A percentile compares a stretch with the other conserved stretches of the same genome.
phyloP scores from a whole-genome alignment of 1,284 basidiomycete genomes.

The Ceratobasidium sp. region DNA sequence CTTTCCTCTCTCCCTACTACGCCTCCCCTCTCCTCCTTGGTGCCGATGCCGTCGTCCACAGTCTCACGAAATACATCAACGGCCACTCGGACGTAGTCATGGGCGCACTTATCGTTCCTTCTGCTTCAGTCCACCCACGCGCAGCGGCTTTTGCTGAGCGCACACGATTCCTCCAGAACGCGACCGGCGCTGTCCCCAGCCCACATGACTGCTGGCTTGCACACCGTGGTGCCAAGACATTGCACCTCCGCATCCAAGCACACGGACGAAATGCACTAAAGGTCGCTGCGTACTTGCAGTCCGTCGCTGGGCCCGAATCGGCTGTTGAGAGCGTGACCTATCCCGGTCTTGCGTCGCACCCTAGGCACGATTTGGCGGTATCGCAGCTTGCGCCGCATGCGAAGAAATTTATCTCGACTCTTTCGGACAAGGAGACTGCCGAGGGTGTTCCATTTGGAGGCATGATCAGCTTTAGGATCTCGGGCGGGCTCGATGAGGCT shows the following conservation, averaged over 20 bases:
- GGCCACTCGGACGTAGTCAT: conserved; percentile 94
- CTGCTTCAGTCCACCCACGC: conserved; percentile 57
- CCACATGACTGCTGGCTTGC: conserved; percentile 93
- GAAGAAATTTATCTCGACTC: conserved; percentile 52
- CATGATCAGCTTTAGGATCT: conserved; percentile 65
- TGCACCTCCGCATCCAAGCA: conserved; percentile 85
- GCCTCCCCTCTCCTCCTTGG: conserved; percentile 87
- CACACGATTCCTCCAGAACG: conserved; percentile 92
- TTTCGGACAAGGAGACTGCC: conserved; percentile 36
- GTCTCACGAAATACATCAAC: conserved; percentile 90
- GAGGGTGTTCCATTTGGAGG: conserved; percentile 52
- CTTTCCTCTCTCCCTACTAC: conserved; percentile 93
- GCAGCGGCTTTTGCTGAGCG: conserved; percentile 58
- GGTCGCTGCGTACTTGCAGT: conserved; percentile 75
- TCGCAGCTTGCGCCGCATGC: conserved; percentile 70
- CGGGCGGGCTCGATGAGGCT: conserved; percentile 65
- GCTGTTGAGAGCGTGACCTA: conserved; percentile 61
- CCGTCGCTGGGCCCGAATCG: conserved; percentile 54
- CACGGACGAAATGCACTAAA: conserved; percentile 87
- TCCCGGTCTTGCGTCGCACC: conserved; percentile 60
- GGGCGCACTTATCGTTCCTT: conserved; percentile 80
- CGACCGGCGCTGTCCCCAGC: conserved; percentile 87
- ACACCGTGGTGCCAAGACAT: conserved; percentile 91
- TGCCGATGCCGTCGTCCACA: conserved; percentile 84
- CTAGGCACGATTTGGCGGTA: conserved; percentile 25